Evolutionary conservation across 163 green algal genomes (phyloP).

Genomic region (Chlamydomonas reinhardtii): DNA sequence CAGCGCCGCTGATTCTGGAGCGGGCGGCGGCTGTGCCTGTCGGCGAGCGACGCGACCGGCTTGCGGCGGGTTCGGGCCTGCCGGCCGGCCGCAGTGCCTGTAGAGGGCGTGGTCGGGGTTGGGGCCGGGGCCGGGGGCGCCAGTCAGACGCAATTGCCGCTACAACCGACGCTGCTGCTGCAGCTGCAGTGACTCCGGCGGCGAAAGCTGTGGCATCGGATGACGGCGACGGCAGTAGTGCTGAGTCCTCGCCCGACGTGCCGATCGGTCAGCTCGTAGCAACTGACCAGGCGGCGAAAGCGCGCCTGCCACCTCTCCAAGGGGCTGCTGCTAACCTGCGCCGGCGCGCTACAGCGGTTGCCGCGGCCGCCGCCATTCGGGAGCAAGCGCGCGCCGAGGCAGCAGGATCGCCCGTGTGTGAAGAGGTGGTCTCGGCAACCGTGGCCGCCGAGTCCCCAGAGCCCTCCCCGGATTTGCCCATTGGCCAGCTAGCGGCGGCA

Average conservation of each 20-base stretch:
- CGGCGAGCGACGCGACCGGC: no score
- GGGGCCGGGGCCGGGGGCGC: neutral
- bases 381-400: no score
- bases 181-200: neutral
- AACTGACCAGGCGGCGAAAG: no score
- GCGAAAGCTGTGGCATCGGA: neutral
- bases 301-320: no score
- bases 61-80: no score
- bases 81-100: neutral
- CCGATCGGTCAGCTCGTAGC: conserved; percentile 30
- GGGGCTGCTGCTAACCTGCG: neutral
- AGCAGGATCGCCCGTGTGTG: no score
- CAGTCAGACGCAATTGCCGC: no score
- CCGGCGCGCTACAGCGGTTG: no score
- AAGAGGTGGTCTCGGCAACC: no score
- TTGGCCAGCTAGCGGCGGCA: neutral
- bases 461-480: neutral
- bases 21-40: no score
- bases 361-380: neutral
- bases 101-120: neutral
- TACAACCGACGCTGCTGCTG: no score
- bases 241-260: conserved; percentile 29
- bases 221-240: neutral
- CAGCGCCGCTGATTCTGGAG: no score
- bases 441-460: neutral